Evolutionary conservation across 1,284 basidiomycete species (phyloP), one percentile per base, ranked within the genome.

Genomic region (Xerocomus minutiporus): DNA sequence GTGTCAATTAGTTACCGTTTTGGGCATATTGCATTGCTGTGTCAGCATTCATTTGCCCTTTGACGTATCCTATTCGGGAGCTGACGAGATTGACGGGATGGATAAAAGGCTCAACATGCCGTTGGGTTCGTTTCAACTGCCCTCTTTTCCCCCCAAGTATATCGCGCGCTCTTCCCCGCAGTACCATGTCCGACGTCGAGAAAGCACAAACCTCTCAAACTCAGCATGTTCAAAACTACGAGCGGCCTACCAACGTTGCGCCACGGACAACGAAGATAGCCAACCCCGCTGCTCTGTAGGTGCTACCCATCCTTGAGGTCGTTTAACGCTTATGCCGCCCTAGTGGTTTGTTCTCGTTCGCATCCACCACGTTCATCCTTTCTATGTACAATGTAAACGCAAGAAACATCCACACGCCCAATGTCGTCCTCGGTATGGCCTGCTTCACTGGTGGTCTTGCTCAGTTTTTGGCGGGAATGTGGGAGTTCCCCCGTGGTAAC

Each of bases 381-480:
- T 86, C 85, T 6, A 59, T 88, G 63, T 84, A 79, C 75, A 89
- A 86, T 64, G 72, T 79, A 39, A 64, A 75, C 50, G 71, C 83
- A 36, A 75, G 82, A 20, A 71, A 72, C 15, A 72, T 89, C 52
- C 60, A 63, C 23, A 67, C 67, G 2, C 79, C 85, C 31, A 93
- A 94, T 63, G 82, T 88, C 50, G 82, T 95, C 57, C 78, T 94
- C 52, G 91, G 90, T 57, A 89, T 94, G 82, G 89, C 90, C 7
- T 68, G 90, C 56, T 88, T 81, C 67, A 82, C 81, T 57, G 94
- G 93, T 53, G 95, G 95, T 56, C 79, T 95, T 23, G 82, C 81
- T 8, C 95, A 89, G 66, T 74, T 88, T 59, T 63, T 85, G 26
- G 85, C 85, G 8, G 85, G 86, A 40, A 86, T 88, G 84, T 88